Evolutionary conservation across 2,329 filamentous ascomycete species (phyloP).

Genomic region (Salinomyces thailandicus): DNA sequence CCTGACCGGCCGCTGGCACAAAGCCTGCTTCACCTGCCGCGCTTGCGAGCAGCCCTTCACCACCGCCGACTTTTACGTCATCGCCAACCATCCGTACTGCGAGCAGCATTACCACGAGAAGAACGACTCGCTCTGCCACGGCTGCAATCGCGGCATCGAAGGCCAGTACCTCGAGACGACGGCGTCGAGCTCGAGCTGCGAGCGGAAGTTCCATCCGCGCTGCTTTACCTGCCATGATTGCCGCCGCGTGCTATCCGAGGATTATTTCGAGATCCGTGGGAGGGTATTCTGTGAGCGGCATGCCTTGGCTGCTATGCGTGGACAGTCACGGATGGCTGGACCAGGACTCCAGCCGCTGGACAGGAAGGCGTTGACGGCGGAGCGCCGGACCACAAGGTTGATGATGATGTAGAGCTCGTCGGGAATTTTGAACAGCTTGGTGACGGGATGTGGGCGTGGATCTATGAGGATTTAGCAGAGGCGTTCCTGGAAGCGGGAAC

Average conservation of each 20-base stretch:
- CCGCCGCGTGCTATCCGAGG: constrained; percentile 60
- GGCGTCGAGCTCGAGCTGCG: constrained; percentile 16
- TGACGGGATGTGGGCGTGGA: too few relatives aligned
- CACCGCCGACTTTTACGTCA: constrained; percentile 86
- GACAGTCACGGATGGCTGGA: constrained; percentile 14
- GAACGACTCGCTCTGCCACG: constrained; percentile 74
- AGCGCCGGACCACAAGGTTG: constrained; percentile 26
- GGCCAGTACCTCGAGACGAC: constrained; percentile 80
- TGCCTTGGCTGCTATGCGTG: constrained; percentile 44
- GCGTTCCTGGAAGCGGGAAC: too few relatives aligned
- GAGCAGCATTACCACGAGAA: constrained; percentile 84
- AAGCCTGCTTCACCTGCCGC: constrained; percentile 83
- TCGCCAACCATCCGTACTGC: constrained; percentile 79
- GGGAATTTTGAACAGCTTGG: too few relatives aligned
- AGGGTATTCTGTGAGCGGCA: constrained; percentile 78
- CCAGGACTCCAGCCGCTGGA: constrained; percentile 11
- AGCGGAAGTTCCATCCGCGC: constrained; percentile 71
- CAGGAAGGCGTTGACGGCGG: constrained; percentile 18
- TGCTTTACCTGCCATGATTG: constrained; percentile 84
- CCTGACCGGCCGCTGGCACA: constrained; percentile 87
- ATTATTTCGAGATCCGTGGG: constrained; percentile 83
- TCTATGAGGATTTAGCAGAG: too few relatives aligned
- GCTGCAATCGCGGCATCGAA: constrained; percentile 78
- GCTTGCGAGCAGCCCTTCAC: constrained; percentile 73
- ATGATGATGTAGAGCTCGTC: constrained; percentile 26